phyloP scores from a whole-genome alignment of 768 basidiomycete genomes.

The Boletus insuetus region DNA sequence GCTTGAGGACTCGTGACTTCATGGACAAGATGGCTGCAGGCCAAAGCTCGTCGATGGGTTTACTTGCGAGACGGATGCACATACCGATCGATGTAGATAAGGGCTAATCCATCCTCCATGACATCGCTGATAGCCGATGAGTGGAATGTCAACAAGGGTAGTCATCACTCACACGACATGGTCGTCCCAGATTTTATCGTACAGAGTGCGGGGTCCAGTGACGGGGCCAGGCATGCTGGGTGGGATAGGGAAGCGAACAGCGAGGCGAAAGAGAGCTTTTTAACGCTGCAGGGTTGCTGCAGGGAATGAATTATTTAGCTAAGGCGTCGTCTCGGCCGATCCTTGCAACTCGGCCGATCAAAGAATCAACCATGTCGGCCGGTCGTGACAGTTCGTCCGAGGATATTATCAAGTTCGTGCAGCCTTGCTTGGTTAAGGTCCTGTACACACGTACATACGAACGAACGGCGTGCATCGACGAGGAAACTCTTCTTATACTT shows the following conservation, averaged over 20 bases:
- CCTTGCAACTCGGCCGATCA: not conserved
- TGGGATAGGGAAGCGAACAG: not conserved
- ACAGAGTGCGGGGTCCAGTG: conserved; percentile 76
- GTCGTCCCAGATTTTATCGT: conserved; percentile 98
- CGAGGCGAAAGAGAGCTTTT: not conserved
- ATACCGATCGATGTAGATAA: conserved; percentile 82
- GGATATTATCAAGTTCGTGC: too few species aligned
- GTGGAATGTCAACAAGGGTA: conserved; percentile 6
- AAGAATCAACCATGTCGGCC: too few species aligned
- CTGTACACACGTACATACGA: too few species aligned
- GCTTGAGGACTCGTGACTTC: conserved; percentile 96
- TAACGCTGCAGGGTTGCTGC: not conserved
- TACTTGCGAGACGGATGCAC: conserved; percentile 4
- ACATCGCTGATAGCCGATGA: conserved; percentile 47
- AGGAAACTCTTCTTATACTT: too few species aligned
- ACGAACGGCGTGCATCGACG: too few species aligned
- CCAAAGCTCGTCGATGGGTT: not conserved
- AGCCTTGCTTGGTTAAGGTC: too few species aligned
- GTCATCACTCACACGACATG: conserved; percentile 73
- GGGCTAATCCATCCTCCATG: conserved; percentile 72
- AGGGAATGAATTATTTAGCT: conserved; percentile 2
- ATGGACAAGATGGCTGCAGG: conserved; percentile 61
- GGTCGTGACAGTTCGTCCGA: too few species aligned
- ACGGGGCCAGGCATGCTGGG: conserved; percentile 54
- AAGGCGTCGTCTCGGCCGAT: conserved; percentile 3